Conservation (phyloP, 306 rosid species). For the Lithocarpus polystachyus region DNA sequence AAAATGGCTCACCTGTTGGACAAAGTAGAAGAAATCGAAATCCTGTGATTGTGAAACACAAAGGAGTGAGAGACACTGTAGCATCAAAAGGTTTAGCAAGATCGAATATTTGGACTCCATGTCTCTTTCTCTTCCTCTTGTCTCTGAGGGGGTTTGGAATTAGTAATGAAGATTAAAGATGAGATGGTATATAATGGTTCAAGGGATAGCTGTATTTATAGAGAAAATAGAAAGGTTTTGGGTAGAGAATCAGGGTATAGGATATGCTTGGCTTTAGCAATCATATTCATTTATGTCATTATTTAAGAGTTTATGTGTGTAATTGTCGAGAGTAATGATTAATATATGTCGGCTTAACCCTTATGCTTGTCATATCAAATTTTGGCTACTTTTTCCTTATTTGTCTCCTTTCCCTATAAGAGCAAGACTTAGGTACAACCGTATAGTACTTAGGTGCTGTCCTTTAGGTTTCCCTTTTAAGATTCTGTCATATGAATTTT, state of each 20-base stretch:
- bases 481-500: no score
- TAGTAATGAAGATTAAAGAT: no score
- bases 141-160: neutral
- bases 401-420: no score
- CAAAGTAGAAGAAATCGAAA: conserved; percentile 84
- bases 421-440: no score
- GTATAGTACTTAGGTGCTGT: no score
- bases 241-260: neutral
- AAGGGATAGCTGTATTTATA: neutral
- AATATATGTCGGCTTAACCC: no score
- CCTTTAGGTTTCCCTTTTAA: no score
- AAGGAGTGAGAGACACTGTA: conserved; percentile 40
- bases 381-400: no score
- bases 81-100: conserved; percentile 38
- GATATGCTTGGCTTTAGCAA: neutral
- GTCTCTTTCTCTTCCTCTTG: neutral
- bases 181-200: neutral
- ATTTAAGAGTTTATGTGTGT: neutral
- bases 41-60: conserved; percentile 35
- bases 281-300: neutral
- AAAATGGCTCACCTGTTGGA: conserved; percentile 53
- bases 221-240: neutral
- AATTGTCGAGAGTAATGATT: neutral
- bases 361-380: neutral
- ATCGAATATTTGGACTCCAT: conserved; percentile 34